Percentiles rank a stretch among this genome's conserved stretches.
Evolutionary conservation across 371 early-diverging fungal genomes (phyloP).

Genomic region (Cokeromyces recurvatus): DNA sequence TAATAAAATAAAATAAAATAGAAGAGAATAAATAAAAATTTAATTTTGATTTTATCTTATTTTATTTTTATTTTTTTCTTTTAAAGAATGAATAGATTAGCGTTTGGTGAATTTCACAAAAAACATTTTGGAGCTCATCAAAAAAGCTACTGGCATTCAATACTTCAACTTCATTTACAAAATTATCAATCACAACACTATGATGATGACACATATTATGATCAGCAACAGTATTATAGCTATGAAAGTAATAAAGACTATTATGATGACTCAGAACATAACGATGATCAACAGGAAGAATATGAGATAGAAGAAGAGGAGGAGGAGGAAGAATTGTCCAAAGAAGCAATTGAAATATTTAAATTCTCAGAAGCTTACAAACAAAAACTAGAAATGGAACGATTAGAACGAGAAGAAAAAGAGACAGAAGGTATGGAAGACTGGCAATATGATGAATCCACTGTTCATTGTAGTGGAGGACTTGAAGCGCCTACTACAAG

Average conservation of each 20-base stretch:
- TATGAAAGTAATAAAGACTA: not conserved
- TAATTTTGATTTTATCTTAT: not conserved
- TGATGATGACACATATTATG: not conserved
- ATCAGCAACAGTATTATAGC: not conserved
- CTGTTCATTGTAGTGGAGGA: conserved; percentile 17
- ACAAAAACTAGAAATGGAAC: conserved; percentile 22
- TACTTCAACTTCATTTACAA: conserved; percentile 5
- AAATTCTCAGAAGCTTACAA: conserved; percentile 35
- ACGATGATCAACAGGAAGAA: not conserved
- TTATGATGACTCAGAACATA: not conserved
- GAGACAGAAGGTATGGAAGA: conserved; percentile 19
- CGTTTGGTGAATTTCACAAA: conserved; percentile 19
- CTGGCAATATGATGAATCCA: conserved; percentile 24
- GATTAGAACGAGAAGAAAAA: conserved; percentile 1
- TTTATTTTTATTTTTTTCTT: not conserved
- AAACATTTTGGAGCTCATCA: conserved; percentile 24
- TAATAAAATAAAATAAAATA: not conserved
- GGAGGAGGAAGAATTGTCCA: conserved; percentile 11
- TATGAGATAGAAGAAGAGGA: not conserved
- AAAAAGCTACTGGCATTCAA: conserved; percentile 9
- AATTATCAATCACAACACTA: conserved; percentile 5
- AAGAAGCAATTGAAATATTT: conserved; percentile 38
- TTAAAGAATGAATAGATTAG: conserved; percentile 16
- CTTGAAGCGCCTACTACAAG: conserved; percentile 27
- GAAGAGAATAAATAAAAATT: not conserved